phyloP scores from a whole-genome alignment of 345 rosid genomes.

The Eutrema japonicum region DNA sequence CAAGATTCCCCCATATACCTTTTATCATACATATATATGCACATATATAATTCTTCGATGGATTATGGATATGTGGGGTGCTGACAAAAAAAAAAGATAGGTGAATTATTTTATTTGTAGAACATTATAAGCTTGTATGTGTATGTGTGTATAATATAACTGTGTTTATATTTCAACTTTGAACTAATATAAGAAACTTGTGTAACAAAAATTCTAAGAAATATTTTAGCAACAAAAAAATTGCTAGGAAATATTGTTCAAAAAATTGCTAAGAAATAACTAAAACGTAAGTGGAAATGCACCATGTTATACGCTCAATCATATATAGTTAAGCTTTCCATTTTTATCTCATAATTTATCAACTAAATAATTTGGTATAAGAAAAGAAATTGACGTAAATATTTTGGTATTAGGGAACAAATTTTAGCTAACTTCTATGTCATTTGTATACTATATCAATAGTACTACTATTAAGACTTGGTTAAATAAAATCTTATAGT shows the following conservation, averaged over 20 bases:
- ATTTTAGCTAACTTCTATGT: constrained; percentile 17
- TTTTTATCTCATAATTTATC: neutral
- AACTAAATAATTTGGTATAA: neutral
- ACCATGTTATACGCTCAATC: neutral
- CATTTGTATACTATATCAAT: constrained; percentile 13
- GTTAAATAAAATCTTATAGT: neutral
- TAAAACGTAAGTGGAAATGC: neutral
- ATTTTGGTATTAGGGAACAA: constrained; percentile 5
- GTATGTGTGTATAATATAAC: neutral
- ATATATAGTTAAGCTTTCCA: neutral
- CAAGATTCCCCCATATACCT: neutral
- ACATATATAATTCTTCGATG: constrained; percentile 1
- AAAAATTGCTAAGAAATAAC: constrained; percentile 7
- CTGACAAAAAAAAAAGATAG: too few species aligned
- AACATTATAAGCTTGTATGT: neutral
- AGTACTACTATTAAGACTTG: neutral
- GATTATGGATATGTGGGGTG: neutral
- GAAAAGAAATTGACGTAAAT: too few species aligned
- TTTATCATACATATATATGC: neutral
- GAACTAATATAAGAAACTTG: neutral
- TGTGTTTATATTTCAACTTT: neutral
- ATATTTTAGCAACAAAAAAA: neutral
- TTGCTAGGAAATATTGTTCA: neutral
- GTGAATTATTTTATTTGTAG: constrained; percentile 3
- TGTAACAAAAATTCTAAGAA: neutral